Conservation (phyloP, 768 basidiomycete species). For the Rhizopogon vinicolor region DNA sequence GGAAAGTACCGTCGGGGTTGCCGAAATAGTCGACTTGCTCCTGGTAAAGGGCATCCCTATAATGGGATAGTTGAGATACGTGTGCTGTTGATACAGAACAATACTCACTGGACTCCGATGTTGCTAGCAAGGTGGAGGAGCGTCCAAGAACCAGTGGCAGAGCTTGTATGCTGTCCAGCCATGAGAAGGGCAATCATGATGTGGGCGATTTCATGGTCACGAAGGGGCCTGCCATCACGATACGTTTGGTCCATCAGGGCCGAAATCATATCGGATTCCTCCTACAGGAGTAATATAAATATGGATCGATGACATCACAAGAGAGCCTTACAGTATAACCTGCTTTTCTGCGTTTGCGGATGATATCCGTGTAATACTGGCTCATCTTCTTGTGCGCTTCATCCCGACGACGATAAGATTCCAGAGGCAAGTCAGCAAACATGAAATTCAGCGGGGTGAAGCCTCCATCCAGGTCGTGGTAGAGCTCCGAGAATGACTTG, state of each 20-base stretch:
- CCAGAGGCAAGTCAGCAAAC: conserved; percentile 89
- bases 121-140: conserved; percentile 82
- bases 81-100: not conserved
- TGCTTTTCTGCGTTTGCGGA: conserved; percentile 61
- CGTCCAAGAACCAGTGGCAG: conserved; percentile 87
- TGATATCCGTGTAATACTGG: conserved; percentile 86
- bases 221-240: conserved; percentile 69
- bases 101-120: conserved; percentile 66
- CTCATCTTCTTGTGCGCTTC: conserved; percentile 90
- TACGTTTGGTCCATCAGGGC: conserved; percentile 83
- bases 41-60: conserved; percentile 76
- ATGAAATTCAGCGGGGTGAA: conserved; percentile 96
- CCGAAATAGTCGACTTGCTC: conserved; percentile 86
- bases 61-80: not conserved
- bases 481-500: conserved; percentile 80
- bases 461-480: conserved; percentile 88
- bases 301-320: not conserved
- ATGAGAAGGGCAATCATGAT: conserved; percentile 98
- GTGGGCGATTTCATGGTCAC: conserved; percentile 92
- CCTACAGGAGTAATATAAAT: conserved; percentile 30
- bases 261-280: conserved; percentile 89
- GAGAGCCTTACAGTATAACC: conserved; percentile 31
- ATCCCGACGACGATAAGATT: conserved; percentile 87
- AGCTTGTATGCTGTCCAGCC: conserved; percentile 99
- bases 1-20: conserved; percentile 74